phyloP scores from a whole-genome alignment of 2,329 filamentous ascomycete genomes.

The Alternaria brassicicola region DNA sequence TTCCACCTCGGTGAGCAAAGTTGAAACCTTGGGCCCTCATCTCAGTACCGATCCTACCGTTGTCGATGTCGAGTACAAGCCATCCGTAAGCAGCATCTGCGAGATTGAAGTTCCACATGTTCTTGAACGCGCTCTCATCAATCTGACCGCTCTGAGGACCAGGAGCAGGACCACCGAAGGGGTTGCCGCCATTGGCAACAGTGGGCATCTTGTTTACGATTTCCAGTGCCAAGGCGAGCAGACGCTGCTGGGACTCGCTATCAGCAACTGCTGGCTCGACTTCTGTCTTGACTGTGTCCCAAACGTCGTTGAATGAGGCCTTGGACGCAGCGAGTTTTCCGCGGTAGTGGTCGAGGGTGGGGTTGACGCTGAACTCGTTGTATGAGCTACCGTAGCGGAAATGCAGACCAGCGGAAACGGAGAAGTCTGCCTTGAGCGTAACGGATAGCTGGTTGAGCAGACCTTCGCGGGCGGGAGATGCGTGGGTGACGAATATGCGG shows the following conservation, averaged over 20 bases:
- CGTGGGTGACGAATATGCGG: constrained; percentile 94
- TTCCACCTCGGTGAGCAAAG: constrained; percentile 92
- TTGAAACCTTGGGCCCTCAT: constrained; percentile 99
- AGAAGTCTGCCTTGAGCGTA: constrained; percentile 97
- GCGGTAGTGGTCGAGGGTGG: constrained; percentile 95
- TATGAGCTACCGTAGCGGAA: constrained; percentile 99
- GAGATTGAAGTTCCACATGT: constrained; percentile 99
- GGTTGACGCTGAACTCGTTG: constrained; percentile 99
- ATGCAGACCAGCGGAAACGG: constrained; percentile 93
- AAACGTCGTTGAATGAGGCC: constrained; percentile 98
- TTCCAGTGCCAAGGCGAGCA: constrained; percentile 87
- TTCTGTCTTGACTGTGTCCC: constrained; percentile 97
- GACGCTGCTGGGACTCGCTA: constrained; percentile 91
- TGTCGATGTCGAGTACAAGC: constrained; percentile 92
- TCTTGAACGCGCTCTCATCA: constrained; percentile 99
- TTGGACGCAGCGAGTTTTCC: constrained; percentile 98
- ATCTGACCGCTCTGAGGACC: constrained; percentile 82
- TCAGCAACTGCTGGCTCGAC: constrained; percentile 93
- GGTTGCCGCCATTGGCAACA: constrained; percentile 92
- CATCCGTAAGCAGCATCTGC: constrained; percentile 97
- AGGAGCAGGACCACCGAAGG: constrained; percentile 85
- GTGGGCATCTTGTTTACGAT: constrained; percentile 98
- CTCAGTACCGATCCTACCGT: constrained; percentile 94
- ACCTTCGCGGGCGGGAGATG: constrained; percentile 93
- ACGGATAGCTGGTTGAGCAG: constrained; percentile 98